These are phyloP conservation scores for Salix suchowensis DNA, from an alignment of 345 rosid genomes.

Conservation along the genomic window DNA sequence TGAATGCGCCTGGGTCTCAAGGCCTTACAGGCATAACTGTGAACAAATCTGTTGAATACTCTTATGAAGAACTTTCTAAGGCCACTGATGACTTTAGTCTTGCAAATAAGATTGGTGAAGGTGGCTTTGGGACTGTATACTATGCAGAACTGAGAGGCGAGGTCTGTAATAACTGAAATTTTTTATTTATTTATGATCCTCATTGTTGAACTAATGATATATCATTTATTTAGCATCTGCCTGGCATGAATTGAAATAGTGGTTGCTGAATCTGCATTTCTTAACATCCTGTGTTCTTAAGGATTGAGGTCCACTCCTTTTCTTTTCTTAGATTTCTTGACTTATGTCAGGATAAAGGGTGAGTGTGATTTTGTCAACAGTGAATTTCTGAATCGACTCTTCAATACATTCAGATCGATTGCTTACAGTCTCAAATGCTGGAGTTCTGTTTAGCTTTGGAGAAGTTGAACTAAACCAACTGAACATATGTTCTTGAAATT, in stretches of 20 bases:
- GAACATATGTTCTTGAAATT: background rate
- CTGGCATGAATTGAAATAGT: background rate
- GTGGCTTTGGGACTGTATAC: constrained; percentile 91
- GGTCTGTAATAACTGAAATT: constrained; percentile 35
- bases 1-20: constrained; percentile 34
- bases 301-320: background rate
- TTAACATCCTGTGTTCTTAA: background rate
- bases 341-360: background rate
- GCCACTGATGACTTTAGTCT: constrained; percentile 81
- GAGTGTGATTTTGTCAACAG: background rate
- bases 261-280: background rate
- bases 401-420: background rate
- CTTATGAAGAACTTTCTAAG: constrained; percentile 83
- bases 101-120: constrained; percentile 84
- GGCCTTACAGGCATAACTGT: constrained; percentile 63
- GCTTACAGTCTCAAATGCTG: background rate
- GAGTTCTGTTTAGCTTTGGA: background rate
- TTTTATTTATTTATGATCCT: constrained; percentile 1
- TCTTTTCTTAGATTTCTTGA: background rate
- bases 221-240: background rate
- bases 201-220: background rate
- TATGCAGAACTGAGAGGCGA: constrained; percentile 93
- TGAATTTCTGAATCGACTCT: background rate
- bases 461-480: background rate
- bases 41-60: constrained; percentile 79